A percentile compares a stretch with the other conserved stretches of the same genome.
These are phyloP conservation scores for Teunomyces tritomae DNA, from an alignment of 805 yeast species.

Conservation along the genomic window DNA sequence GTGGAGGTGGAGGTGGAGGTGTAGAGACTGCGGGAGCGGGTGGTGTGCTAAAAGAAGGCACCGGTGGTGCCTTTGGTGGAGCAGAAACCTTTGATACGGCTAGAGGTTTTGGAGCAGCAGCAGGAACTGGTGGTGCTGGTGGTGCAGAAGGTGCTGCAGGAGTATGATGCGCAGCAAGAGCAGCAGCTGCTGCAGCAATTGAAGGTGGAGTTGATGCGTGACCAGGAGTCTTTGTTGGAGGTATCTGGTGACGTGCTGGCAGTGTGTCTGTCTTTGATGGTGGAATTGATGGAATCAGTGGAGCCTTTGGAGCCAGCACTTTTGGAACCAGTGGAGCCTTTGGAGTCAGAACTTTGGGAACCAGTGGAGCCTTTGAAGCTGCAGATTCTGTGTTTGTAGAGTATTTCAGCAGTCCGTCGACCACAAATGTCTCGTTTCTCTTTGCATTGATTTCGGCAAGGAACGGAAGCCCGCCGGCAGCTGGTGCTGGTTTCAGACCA, in stretches of 20 bases:
- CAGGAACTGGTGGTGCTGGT: constrained; percentile 21
- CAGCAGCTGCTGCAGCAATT: constrained; percentile 7
- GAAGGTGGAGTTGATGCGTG: constrained; percentile 9
- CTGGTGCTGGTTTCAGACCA: constrained; percentile 12
- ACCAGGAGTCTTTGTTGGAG: not conserved
- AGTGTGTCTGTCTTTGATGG: constrained; percentile 7
- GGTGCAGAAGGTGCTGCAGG: constrained; percentile 14
- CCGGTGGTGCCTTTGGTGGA: constrained; percentile 13
- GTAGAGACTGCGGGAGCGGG: constrained; percentile 12
- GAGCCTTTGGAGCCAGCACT: constrained; percentile 1
- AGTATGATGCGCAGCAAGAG: constrained; percentile 10
- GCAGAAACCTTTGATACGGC: not conserved
- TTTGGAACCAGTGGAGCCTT: not conserved
- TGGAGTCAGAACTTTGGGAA: not conserved
- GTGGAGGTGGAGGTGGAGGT: constrained; percentile 1
- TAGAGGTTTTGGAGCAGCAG: constrained; percentile 23
- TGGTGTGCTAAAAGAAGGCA: too few species aligned
- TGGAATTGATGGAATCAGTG: constrained; percentile 3
- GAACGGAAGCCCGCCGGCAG: constrained; percentile 46
- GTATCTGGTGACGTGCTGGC: constrained; percentile 1
- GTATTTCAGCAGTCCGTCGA: constrained; percentile 28
- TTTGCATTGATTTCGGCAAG: constrained; percentile 49
- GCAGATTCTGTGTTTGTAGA: constrained; percentile 7
- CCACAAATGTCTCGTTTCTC: constrained; percentile 46
- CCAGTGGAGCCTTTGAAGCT: constrained; percentile 2